Evolutionary conservation across 495 filamentous ascomycete genomes (phyloP), one percentile per base, ranked within the genome.

Genomic region (Daldinia caldariorum): DNA sequence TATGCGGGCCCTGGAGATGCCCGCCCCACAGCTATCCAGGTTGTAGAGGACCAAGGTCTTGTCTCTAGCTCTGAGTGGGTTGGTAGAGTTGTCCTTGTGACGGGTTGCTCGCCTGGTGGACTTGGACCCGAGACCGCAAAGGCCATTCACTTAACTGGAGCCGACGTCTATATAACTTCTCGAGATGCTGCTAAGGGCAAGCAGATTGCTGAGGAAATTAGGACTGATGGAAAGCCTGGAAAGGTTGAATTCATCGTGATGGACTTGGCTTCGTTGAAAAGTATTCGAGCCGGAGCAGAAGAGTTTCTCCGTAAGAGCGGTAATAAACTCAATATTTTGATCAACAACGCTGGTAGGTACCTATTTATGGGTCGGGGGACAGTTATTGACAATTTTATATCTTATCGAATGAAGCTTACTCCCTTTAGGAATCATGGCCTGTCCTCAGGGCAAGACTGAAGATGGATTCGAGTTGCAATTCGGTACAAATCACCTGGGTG

Each of bases 11-110:
- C 81, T n/a, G 83, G 84, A 4, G 86, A 89, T 75, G 74, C 77
- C 13, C 85, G 87, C 14, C 86, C 85, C 22, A 89, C 86, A 6
- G 86, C 83, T 13, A 65, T 84, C 14, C 81, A 86, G 61, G 82
- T 89, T 50, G 67, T 89, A 64, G 45, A 82, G 53, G 86, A 88
- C 61, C 80, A 88, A 50, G 64, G 61, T 7, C 60, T 85, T 18
- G 68, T 79, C 31, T 79, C 75, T 20, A 64, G 35, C 41, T 41
- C 66, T 14, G 76, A 76, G 32, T 71, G 83, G n/a, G 56, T 35
- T 5, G 83, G 75, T 63, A 86, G 87, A 75, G 78, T 82, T 34
- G 76, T 86, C 56, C 41, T 88, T 34, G 78, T 88, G 50, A 87
- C 85, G 2, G 86, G 87, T 20, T 73, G 71, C 20, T 81, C 82